Evolutionary conservation across 2,329 filamentous ascomycete genomes (phyloP), one percentile per base, ranked within the genome.

Genomic region (Aspergillus sp.): DNA sequence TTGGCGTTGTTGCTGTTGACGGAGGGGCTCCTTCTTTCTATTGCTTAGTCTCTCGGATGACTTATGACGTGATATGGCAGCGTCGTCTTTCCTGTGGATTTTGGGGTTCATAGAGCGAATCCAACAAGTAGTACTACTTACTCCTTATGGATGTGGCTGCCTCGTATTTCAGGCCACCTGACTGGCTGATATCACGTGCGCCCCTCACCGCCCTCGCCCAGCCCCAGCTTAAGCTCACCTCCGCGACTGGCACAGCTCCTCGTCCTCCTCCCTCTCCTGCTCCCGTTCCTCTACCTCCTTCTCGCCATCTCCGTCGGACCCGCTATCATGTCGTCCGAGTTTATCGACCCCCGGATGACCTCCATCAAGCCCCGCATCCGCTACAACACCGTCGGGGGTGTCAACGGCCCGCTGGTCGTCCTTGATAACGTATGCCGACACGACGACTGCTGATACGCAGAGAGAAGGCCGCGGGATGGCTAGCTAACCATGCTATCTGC

Each of bases 351-450:
- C 40, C 60, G 64, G 48, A 67, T 69, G 64, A 57, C 57, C 44
- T 58, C 59, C 50, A 65, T 84, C 59, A 74, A 78, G 58, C 80
- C 80, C 48, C 71, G 79, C 59, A 74, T 96, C 66, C 80, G 82
- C 55, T 98, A 98, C 78, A 98, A 98, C 72, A 98, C 91, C 52
- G 86, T 98, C 59, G 85, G 86, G 57, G 89, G 89, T 71, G 81
- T 98, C 66, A 98, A 98, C 69, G 91, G 91, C 39, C 91, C 91
- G 53, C 76, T 98, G 64, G 91, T 98, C 58, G 89, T 98, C 57
- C 76, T 98, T 48, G 91, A 96, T 61, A 93, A 93, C 75, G 89
- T 93, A 63, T 49, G 79, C 67, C 40, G 37, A 28, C 34, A n/a
- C 26, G 4, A 31, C 29, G 22, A 15, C 29, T 10, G 17, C 16